A percentile compares a stretch with the other conserved stretches of the same genome.
Conservation (phyloP, 495 filamentous ascomycete species). For the Tuber microsphaerosporum region DNA sequence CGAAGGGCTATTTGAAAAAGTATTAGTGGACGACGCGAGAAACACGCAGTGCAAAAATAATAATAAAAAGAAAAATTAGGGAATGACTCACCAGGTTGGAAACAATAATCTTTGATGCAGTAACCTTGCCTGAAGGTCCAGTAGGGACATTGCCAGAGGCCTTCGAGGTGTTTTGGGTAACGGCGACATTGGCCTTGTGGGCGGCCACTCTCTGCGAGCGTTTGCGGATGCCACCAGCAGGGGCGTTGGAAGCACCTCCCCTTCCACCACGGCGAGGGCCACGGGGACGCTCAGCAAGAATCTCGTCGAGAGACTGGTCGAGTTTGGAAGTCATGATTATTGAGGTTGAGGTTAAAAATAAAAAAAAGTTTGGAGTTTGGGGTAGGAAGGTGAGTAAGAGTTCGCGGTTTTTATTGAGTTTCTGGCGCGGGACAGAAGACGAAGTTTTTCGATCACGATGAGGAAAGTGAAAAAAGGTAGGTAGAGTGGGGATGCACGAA, state of each 20-base stretch:
- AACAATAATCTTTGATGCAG: conserved; percentile 92
- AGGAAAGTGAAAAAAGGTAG: conserved; percentile 14
- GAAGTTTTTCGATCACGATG: background rate
- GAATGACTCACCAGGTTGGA: conserved; percentile 77
- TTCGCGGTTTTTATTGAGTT: background rate
- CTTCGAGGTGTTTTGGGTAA: conserved; percentile 56
- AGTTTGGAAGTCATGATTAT: conserved; percentile 83
- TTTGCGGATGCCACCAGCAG: conserved; percentile 85
- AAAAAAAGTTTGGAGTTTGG: conserved; percentile 4
- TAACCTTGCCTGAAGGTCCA: conserved; percentile 51
- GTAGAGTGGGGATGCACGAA: conserved; percentile 11
- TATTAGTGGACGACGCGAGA: conserved; percentile 48
- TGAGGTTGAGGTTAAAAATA: conserved; percentile 28
- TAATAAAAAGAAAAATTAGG: background rate
- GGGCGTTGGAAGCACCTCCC: conserved; percentile 54
- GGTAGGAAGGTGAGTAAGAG: conserved; percentile 1
- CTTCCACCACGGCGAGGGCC: conserved; percentile 52
- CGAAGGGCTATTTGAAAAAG: conserved; percentile 59
- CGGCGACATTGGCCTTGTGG: conserved; percentile 38
- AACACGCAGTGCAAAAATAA: background rate
- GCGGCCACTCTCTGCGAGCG: conserved; percentile 38
- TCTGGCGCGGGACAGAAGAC: conserved; percentile 1
- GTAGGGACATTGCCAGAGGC: conserved; percentile 58
- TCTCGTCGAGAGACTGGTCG: conserved; percentile 91
- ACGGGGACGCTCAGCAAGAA: conserved; percentile 65